These are phyloP conservation scores for Tylopilus rubrobrunneus DNA, from an alignment of 768 basidiomycete species.

Conservation along the genomic window DNA sequence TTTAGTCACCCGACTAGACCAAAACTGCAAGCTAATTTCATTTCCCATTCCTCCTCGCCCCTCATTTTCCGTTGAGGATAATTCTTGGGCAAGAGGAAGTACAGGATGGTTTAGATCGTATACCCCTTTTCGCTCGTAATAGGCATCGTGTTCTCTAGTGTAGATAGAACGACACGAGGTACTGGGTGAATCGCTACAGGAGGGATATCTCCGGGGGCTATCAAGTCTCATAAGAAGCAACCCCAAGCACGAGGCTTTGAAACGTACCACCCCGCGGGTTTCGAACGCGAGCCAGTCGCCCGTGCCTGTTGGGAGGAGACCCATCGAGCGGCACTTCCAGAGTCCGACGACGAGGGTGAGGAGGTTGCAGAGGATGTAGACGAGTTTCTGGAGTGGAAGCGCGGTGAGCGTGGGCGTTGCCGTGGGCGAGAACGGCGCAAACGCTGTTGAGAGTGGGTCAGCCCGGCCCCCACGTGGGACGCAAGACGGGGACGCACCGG, in stretches of 20 bases:
- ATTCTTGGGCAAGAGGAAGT: conserved; percentile 18
- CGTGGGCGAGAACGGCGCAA: conserved; percentile 61
- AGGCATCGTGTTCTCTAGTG: conserved; percentile 14
- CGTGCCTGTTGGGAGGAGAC: conserved; percentile 83
- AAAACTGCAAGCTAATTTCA: conserved; percentile 25
- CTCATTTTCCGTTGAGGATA: conserved; percentile 10
- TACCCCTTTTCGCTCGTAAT: conserved; percentile 18
- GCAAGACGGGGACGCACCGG: conserved; percentile 45
- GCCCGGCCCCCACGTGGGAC: too few relatives aligned
- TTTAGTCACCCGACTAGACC: conserved; percentile 21
- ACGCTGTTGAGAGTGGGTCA: conserved; percentile 30
- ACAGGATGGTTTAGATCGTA: conserved; percentile 18
- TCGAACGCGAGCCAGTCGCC: conserved; percentile 97
- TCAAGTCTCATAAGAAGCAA: not conserved
- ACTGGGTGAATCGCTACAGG: conserved; percentile 21
- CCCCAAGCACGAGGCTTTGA: not conserved
- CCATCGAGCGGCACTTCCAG: conserved; percentile 94
- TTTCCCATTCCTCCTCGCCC: conserved; percentile 7
- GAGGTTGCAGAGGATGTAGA: conserved; percentile 69
- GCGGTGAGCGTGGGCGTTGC: conserved; percentile 43
- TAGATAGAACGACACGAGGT: conserved; percentile 14
- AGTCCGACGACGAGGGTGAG: conserved; percentile 79
- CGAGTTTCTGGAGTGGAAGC: conserved; percentile 65
- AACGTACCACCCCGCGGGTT: conserved; percentile 58
- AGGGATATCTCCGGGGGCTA: conserved; percentile 47